A percentile compares a stretch with the other conserved stretches of the same genome.
Evolutionary conservation across 805 yeast genomes (phyloP).

Genomic region (Candida tallmaniae): DNA sequence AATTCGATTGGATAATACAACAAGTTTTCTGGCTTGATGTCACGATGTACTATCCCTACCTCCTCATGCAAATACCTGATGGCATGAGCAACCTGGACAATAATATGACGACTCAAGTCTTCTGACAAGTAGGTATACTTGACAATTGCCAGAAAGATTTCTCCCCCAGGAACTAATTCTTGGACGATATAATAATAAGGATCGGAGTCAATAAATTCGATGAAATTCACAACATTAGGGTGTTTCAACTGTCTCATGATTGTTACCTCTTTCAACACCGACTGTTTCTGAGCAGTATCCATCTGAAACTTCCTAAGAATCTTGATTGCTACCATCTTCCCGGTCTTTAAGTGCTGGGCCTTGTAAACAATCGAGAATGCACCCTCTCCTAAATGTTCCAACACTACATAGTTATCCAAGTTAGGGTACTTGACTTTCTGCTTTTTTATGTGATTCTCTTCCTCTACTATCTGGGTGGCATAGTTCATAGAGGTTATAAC

Average conservation of each 20-base stretch:
- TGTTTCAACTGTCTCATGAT: slow-evolving; percentile 65
- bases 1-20: slow-evolving; percentile 58
- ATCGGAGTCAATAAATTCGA: slow-evolving; percentile 62
- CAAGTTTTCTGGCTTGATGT: slow-evolving; percentile 77
- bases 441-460: slow-evolving; percentile 23
- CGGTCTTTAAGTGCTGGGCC: slow-evolving; percentile 41
- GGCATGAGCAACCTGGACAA: slow-evolving; percentile 59
- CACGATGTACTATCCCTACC: slow-evolving; percentile 78
- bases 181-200: slow-evolving; percentile 64
- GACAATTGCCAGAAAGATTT: slow-evolving; percentile 63
- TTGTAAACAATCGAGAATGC: slow-evolving; percentile 75
- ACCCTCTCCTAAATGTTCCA: slow-evolving; percentile 69
- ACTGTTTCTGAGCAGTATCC: slow-evolving; percentile 56
- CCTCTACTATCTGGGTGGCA: slow-evolving; percentile 34
- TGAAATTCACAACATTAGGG: slow-evolving; percentile 59
- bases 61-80: slow-evolving; percentile 66
- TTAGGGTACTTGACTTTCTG: slow-evolving; percentile 28
- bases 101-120: slow-evolving; percentile 59
- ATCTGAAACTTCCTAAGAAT: slow-evolving; percentile 66
- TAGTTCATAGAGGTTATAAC: slow-evolving; percentile 11
- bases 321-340: slow-evolving; percentile 48
- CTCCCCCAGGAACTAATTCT: slow-evolving; percentile 77
- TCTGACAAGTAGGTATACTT: slow-evolving; percentile 64
- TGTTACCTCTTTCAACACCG: slow-evolving; percentile 76
- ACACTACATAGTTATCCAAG: slow-evolving; percentile 39